phyloP scores from a whole-genome alignment of 1,284 basidiomycete species.

The Boletus nobilissimus region DNA sequence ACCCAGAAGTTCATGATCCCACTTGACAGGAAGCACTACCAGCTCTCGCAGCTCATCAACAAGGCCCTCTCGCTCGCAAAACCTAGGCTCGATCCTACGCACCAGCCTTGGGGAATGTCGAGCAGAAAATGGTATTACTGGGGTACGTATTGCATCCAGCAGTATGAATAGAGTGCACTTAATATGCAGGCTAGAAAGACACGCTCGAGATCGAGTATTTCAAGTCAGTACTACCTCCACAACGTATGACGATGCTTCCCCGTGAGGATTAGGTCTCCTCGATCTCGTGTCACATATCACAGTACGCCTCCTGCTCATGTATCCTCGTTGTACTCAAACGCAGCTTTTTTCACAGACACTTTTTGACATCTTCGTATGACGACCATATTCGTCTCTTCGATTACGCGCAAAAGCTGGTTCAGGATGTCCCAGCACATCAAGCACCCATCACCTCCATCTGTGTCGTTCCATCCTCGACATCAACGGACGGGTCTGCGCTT shows the following conservation, averaged over 20 bases:
- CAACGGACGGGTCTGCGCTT: constrained; percentile 55
- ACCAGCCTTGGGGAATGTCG: constrained; percentile 78
- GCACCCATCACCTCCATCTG: constrained; percentile 81
- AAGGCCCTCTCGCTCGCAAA: constrained; percentile 83
- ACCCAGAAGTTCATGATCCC: constrained; percentile 96
- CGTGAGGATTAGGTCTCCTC: constrained; percentile 96
- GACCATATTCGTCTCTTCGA: constrained; percentile 80
- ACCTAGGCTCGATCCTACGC: constrained; percentile 83
- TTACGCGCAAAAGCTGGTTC: constrained; percentile 67
- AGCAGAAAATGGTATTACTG: constrained; percentile 34
- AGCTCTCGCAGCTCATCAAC: constrained; percentile 98
- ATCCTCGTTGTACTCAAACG: not conserved
- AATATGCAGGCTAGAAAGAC: constrained; percentile 68
- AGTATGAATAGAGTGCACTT: constrained; percentile 20
- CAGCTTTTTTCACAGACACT: constrained; percentile 57
- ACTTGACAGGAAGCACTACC: constrained; percentile 89
- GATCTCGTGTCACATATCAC: constrained; percentile 74
- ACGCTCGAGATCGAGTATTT: constrained; percentile 96
- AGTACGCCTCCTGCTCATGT: constrained; percentile 58
- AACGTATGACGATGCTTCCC: constrained; percentile 81
- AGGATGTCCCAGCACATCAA: constrained; percentile 62
- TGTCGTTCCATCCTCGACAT: constrained; percentile 56
- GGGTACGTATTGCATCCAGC: constrained; percentile 30
- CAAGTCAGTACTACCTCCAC: constrained; percentile 90
- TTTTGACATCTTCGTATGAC: constrained; percentile 86